Percentiles rank a stretch among this genome's conserved stretches.
Conservation (phyloP, 2,329 filamentous ascomycete species). For the Fusarium tanahbumbuense region DNA sequence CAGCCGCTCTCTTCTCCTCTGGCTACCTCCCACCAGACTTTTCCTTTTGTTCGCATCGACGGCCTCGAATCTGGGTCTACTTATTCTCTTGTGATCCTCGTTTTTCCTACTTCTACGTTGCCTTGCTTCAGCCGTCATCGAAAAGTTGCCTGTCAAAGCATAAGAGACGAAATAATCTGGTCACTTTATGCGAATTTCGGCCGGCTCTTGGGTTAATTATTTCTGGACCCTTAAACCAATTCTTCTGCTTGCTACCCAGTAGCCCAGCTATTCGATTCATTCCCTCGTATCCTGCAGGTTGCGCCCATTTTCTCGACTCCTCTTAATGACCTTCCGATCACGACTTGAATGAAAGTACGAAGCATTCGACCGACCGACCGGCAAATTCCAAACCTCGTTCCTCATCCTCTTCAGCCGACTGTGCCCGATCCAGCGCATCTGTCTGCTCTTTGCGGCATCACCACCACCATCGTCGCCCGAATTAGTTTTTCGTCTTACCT, state of each 20-base stretch:
- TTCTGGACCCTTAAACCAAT: not conserved
- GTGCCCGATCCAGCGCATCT: slow-evolving; percentile 27
- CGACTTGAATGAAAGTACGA: slow-evolving; percentile 38
- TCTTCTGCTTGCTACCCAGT: not conserved
- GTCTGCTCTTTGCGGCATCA: slow-evolving; percentile 28
- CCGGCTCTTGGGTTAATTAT: not conserved
- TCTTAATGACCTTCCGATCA: slow-evolving; percentile 14
- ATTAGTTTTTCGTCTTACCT: slow-evolving; percentile 15
- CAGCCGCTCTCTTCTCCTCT: slow-evolving; percentile 28
- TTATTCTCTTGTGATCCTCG: slow-evolving; percentile 30
- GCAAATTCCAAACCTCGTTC: slow-evolving; percentile 18
- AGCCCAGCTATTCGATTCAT: slow-evolving; percentile 21
- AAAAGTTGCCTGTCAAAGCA: not conserved
- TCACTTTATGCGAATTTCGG: not conserved
- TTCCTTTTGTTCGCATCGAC: slow-evolving; percentile 19
- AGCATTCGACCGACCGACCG: slow-evolving; percentile 20
- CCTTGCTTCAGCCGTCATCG: slow-evolving; percentile 22
- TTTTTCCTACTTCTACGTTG: slow-evolving; percentile 28
- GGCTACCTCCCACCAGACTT: slow-evolving; percentile 19
- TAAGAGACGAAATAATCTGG: not conserved
- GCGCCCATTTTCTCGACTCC: slow-evolving; percentile 28
- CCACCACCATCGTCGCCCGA: slow-evolving; percentile 20
- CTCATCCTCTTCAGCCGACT: slow-evolving; percentile 23
- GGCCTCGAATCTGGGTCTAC: not conserved
- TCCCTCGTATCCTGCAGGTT: slow-evolving; percentile 28